Evolutionary conservation across 1,139 yeast genomes (phyloP), one percentile per base, ranked within the genome.

Genomic region (Scheffersomyces stambukii): DNA sequence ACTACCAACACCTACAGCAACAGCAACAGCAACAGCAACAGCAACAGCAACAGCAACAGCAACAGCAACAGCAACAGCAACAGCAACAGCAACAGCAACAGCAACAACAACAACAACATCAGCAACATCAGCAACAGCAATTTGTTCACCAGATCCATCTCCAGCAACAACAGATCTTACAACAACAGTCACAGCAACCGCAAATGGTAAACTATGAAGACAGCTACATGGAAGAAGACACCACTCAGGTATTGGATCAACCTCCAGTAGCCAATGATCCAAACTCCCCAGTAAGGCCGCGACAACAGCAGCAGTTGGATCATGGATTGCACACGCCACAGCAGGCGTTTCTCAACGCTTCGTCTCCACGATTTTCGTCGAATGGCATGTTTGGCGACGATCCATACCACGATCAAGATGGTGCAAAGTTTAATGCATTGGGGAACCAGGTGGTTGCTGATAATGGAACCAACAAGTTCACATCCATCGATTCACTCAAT

Each of bases 221-320:
- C 25, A 57, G 65, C 37, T 60, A 48, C 40, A 65, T 65, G 71
- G 71, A 65, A 19, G 69, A 64, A 31, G 72, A 64, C 38, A 48
- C 54, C 20, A 41, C 49, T n/a, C 43, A 41, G 12, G 32, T 44
- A 16, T 19, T 50, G 32, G 55, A 47, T 24, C 38, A 40, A 4
- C 49, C 52, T 7, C 45, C 47, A 5, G 28, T 30, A 1, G 27
- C 30, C n/a, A n/a, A n/a, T n/a, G n/a, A n/a, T n/a, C n/a, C n/a
- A n/a, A n/a, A n/a, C n/a, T n/a, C n/a, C n/a, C n/a, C n/a, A n/a
- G n/a, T n/a, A n/a, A n/a, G n/a, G n/a, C n/a, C n/a, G n/a, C n/a
- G n/a, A n/a, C n/a, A n/a, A n/a, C n/a, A n/a, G n/a, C n/a, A n/a
- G n/a, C n/a, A n/a, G n/a, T n/a, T n/a, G n/a, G n/a, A n/a, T n/a